Conservation (phyloP, 2,329 filamentous ascomycete species). For the Fusarium ambrosium region DNA sequence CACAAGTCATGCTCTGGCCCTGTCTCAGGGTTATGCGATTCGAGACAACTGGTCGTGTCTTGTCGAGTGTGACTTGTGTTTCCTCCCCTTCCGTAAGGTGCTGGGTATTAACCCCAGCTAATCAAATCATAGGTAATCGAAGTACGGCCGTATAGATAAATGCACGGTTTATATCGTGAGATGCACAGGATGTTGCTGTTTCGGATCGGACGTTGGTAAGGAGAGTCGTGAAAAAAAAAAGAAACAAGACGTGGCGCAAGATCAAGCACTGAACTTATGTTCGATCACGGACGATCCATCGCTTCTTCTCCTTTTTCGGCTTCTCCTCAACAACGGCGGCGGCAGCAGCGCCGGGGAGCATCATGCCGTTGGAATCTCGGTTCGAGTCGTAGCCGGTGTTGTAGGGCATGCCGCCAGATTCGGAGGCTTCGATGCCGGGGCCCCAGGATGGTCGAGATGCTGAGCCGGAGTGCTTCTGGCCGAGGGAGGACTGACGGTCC, state of each 20-base stretch:
- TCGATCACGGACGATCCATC: conserved; percentile 60
- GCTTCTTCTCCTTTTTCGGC: conserved; percentile 60
- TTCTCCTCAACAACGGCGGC: conserved; percentile 36
- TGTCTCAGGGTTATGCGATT: not conserved
- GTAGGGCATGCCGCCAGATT: conserved; percentile 46
- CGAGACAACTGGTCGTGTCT: not conserved
- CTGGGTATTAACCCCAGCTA: conserved; percentile 10
- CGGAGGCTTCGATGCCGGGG: conserved; percentile 46
- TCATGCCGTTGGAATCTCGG: conserved; percentile 42
- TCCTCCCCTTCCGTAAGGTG: not conserved
- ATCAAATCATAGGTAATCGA: conserved; percentile 25
- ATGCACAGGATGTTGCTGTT: conserved; percentile 16
- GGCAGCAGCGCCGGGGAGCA: conserved; percentile 38
- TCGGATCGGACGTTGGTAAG: conserved; percentile 21
- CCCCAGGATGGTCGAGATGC: conserved; percentile 54
- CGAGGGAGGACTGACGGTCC: conserved; percentile 63
- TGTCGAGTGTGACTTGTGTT: not conserved
- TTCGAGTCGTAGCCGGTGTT: conserved; percentile 46
- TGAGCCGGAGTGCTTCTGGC: conserved; percentile 57
- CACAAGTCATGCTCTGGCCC: not conserved
- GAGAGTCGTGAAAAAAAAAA: conserved; percentile 26
- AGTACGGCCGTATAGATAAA: conserved; percentile 41
- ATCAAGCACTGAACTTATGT: conserved; percentile 50
- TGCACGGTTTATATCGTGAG: conserved; percentile 39
- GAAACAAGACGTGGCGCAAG: conserved; percentile 8